These are phyloP conservation scores for Sarcodon sp. DNA, from an alignment of 768 basidiomycete species.

Conservation along the genomic window DNA sequence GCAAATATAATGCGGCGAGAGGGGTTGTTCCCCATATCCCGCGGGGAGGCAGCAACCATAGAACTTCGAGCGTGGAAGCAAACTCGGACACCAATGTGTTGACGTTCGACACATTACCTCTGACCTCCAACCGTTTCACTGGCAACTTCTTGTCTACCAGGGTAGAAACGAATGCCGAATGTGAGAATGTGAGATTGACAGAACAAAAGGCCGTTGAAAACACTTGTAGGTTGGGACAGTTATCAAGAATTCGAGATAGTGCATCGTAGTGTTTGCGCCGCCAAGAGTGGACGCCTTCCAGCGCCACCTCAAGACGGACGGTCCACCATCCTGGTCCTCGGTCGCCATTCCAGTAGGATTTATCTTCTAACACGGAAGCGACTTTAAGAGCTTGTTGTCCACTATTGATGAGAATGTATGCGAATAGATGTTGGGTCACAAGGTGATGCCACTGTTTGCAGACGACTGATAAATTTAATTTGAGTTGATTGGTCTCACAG, in stretches of 20 bases:
- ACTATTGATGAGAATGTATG: slow-evolving; percentile 7
- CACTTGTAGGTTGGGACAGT: slow-evolving; percentile 6
- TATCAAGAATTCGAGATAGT: slow-evolving; percentile 3
- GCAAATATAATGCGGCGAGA: not conserved
- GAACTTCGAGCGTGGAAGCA: slow-evolving; percentile 1
- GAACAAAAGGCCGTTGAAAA: slow-evolving; percentile 8
- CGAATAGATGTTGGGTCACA: slow-evolving; percentile 5
- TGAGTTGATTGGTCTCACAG: slow-evolving; percentile 6
- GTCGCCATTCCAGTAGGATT: not conserved
- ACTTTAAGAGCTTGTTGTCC: slow-evolving; percentile 6
- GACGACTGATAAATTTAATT: slow-evolving; percentile 6
- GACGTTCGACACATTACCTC: slow-evolving; percentile 1
- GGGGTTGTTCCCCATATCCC: not conserved
- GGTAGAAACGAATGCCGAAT: slow-evolving; percentile 1
- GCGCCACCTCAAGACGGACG: slow-evolving; percentile 7
- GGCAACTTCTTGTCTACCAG: not conserved
- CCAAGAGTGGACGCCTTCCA: slow-evolving; percentile 9
- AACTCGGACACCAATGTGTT: slow-evolving; percentile 1
- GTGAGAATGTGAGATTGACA: slow-evolving; percentile 1
- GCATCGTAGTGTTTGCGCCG: slow-evolving; percentile 4
- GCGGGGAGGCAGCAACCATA: slow-evolving; percentile 3
- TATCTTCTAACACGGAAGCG: not conserved
- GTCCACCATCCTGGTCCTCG: slow-evolving; percentile 3
- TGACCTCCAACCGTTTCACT: slow-evolving; percentile 5
- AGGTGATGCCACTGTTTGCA: slow-evolving; percentile 7